Percentiles rank a stretch among this genome's conserved stretches.
phyloP scores from a whole-genome alignment of 2,329 filamentous ascomycete species.

The Grosmannia clavigera region DNA sequence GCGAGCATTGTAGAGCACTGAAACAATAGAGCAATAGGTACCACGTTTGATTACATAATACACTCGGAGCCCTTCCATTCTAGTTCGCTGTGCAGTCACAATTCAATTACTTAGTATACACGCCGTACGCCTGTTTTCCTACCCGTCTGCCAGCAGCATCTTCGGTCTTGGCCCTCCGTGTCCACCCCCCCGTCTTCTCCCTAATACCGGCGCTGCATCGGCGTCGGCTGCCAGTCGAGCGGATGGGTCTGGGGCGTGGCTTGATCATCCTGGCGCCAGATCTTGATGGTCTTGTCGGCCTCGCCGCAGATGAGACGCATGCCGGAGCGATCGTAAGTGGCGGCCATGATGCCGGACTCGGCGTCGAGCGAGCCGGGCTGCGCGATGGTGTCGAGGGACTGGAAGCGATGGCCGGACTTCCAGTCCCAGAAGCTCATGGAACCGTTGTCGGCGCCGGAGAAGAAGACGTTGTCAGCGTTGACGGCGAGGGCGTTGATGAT shows the following conservation, averaged over 20 bases:
- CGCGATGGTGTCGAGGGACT: constrained; percentile 78
- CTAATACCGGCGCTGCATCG: constrained; percentile 66
- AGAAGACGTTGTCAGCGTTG: constrained; percentile 90
- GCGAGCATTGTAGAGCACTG: no score
- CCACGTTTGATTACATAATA: no score
- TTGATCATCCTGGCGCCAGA: constrained; percentile 89
- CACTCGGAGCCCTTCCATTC: no score
- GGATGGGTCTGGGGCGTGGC: constrained; percentile 88
- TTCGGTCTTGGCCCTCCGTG: neutral
- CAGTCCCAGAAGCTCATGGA: constrained; percentile 98
- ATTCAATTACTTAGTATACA: no score
- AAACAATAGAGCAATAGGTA: no score
- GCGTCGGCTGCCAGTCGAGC: constrained; percentile 77
- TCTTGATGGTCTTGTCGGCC: constrained; percentile 96
- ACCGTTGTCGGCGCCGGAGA: constrained; percentile 91
- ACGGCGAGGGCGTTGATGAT: constrained; percentile 92
- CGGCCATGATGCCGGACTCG: constrained; percentile 89
- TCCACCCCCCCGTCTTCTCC: neutral
- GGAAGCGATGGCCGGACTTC: constrained; percentile 91
- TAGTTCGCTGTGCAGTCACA: no score
- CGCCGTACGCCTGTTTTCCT: no score
- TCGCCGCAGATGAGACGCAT: constrained; percentile 86
- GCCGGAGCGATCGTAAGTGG: constrained; percentile 82
- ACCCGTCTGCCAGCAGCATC: neutral
- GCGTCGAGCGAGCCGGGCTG: constrained; percentile 91